phyloP scores from a whole-genome alignment of 352 stramenopile genomes.

The Pythium biforme region DNA sequence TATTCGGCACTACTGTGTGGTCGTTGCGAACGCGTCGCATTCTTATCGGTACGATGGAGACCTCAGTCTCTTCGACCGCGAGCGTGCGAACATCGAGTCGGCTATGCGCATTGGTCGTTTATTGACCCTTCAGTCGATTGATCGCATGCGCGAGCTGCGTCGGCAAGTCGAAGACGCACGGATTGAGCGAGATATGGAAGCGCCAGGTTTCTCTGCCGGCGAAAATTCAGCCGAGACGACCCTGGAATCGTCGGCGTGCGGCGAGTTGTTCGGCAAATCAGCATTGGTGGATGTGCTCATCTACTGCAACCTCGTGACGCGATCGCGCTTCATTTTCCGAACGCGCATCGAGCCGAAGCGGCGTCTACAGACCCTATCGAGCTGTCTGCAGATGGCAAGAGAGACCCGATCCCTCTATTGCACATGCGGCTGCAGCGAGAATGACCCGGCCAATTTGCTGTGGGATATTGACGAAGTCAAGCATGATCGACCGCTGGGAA shows the following conservation, averaged over 20 bases:
- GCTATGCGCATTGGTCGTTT: conserved; percentile 72
- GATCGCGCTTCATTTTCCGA: conserved; percentile 79
- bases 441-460: conserved; percentile 57
- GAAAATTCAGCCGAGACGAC: conserved; percentile 4
- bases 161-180: conserved; percentile 36
- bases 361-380: conserved; percentile 60
- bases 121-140: conserved; percentile 69
- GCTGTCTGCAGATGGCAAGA: conserved; percentile 62
- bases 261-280: conserved; percentile 37
- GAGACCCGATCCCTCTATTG: conserved; percentile 70
- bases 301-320: conserved; percentile 77
- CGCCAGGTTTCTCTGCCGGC: background rate
- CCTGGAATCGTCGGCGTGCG: conserved; percentile 1
- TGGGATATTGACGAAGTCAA: conserved; percentile 78
- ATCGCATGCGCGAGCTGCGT: conserved; percentile 61
- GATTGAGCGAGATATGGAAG: conserved; percentile 14
- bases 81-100: conserved; percentile 79
- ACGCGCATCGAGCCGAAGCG: conserved; percentile 66
- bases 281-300: conserved; percentile 72
- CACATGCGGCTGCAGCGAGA: conserved; percentile 65
- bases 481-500: conserved; percentile 52
- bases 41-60: conserved; percentile 72
- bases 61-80: conserved; percentile 65
- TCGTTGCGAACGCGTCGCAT: conserved; percentile 69
- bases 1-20: conserved; percentile 78